Base-by-base conservation (phyloP, 2,329 filamentous ascomycete genomes). In the Scedosporium apiospermum region DNA sequence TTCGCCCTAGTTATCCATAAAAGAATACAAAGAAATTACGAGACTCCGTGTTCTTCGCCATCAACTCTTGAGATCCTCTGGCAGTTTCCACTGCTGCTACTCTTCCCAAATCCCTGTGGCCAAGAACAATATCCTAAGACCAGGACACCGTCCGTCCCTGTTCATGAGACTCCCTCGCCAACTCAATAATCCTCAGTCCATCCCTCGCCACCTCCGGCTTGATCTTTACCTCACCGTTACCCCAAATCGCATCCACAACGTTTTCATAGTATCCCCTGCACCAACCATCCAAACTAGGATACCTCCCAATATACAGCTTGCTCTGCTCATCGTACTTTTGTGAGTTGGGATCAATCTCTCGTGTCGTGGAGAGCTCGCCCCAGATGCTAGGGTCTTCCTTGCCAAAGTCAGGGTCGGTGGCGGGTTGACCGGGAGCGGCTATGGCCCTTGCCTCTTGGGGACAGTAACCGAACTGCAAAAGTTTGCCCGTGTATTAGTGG, bases 221-320 rank as follows among this genome's bases (percentile, higher is more conserved):
- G 0, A 79, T 76, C n/a, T 68, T 68, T 3, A 78, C 49, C 63
- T 77, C 72, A 1, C 64, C 71, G 61, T 72, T 70, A 0, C 76
- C 75, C 10, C 71, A 69, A 21, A 79, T 74, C 0, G 77, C 73
- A 9, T 72, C 68, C 0, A 74, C 75, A 7, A 78, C 63, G 65
- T 78, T 76, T 34, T 74, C 71, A 63, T 80, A 80, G 14, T 75
- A 70, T 0, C 73, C 74, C 44, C 73, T 64, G 67, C 76, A 78
- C 38, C 70, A 69, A 0, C 78, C 77, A 0, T 68, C 71, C 21
- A 76, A 59, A 46, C 72, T 79, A 0, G 76, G 73, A 62, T 73
- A 76, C 55, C 66, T 68, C 0, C 76, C 76, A 0, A 70, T 68
- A 42, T 73, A 78, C 63, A 73, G 71, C 6, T 71, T 69, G 1